phyloP scores from a whole-genome alignment of 441 rosid genomes.

The Populus tomentosa region DNA sequence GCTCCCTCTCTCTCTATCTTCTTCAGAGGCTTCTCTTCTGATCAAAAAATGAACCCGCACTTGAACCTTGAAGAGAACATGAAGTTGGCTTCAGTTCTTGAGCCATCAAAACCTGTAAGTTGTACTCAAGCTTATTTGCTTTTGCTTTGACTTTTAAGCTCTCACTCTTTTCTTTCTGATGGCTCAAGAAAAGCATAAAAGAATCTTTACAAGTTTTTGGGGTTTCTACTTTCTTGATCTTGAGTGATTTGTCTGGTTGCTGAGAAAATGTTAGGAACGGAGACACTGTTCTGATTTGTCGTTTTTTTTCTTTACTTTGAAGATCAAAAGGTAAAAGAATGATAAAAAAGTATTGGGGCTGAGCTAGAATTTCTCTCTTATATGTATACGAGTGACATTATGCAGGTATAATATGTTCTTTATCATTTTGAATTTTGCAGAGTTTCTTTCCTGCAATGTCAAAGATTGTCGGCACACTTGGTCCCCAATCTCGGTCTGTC shows the following conservation, averaged over 20 bases:
- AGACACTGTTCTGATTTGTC: not conserved
- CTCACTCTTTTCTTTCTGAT: not conserved
- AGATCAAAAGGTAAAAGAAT: not conserved
- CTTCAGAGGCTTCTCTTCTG: not conserved
- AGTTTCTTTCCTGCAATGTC: constrained; percentile 84
- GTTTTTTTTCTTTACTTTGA: not conserved
- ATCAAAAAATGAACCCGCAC: constrained; percentile 63
- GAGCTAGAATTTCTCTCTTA: not conserved
- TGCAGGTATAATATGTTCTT: not conserved
- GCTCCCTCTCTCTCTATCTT: not conserved
- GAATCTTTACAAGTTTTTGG: not conserved
- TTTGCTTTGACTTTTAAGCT: not conserved
- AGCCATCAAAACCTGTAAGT: constrained; percentile 84
- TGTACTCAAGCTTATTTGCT: not conserved
- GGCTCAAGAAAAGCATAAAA: not conserved
- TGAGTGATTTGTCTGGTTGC: not conserved
- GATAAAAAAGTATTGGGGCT: not conserved
- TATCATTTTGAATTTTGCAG: constrained; percentile 27
- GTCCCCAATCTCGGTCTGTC: constrained; percentile 68
- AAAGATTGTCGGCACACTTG: constrained; percentile 91
- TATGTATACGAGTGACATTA: not conserved
- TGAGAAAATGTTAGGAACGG: not conserved
- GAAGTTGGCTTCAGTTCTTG: constrained; percentile 94
- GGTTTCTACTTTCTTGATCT: not conserved
- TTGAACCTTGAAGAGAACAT: constrained; percentile 90